Conservation (phyloP, 495 filamentous ascomycete species). For the Xylaria nigripes region DNA sequence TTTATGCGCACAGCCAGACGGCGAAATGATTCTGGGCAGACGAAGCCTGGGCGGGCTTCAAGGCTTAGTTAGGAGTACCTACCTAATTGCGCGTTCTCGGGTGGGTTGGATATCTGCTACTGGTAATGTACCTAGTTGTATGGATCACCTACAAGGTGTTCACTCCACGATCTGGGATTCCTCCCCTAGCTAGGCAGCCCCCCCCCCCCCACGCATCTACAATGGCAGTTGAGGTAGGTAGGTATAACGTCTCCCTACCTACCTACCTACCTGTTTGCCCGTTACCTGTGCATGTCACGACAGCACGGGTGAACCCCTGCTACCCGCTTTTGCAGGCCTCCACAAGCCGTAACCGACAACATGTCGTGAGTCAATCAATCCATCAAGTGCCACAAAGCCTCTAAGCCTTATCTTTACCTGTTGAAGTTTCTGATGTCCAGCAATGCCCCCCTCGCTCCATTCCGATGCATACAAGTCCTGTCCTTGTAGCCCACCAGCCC, state of each 20-base stretch:
- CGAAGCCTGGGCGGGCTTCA: not conserved
- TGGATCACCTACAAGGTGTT: constrained; percentile 24
- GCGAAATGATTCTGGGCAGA: constrained; percentile 14
- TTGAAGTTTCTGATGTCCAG: not conserved
- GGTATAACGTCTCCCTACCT: not conserved
- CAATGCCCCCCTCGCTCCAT: constrained; percentile 5
- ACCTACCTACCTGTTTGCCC: constrained; percentile 21
- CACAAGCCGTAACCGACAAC: constrained; percentile 7
- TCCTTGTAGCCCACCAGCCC: constrained; percentile 7
- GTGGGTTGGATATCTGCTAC: not conserved
- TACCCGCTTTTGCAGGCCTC: constrained; percentile 31
- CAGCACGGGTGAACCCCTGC: constrained; percentile 29
- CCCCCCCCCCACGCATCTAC: not conserved
- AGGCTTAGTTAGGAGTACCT: too few species aligned
- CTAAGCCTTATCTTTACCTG: not conserved
- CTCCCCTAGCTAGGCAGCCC: constrained; percentile 9
- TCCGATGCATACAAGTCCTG: constrained; percentile 8
- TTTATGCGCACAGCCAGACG: not conserved
- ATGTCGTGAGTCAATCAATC: constrained; percentile 6
- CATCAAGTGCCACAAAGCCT: constrained; percentile 1
- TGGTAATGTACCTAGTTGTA: not conserved
- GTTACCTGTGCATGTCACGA: constrained; percentile 27
- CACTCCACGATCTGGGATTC: constrained; percentile 30
- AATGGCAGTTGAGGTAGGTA: not conserved
- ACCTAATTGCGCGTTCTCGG: constrained; percentile 14